A percentile compares a stretch with the other conserved stretches of the same genome.
Conservation (phyloP, 495 filamentous ascomycete genomes). For the Hypoxylon fragiforme region DNA sequence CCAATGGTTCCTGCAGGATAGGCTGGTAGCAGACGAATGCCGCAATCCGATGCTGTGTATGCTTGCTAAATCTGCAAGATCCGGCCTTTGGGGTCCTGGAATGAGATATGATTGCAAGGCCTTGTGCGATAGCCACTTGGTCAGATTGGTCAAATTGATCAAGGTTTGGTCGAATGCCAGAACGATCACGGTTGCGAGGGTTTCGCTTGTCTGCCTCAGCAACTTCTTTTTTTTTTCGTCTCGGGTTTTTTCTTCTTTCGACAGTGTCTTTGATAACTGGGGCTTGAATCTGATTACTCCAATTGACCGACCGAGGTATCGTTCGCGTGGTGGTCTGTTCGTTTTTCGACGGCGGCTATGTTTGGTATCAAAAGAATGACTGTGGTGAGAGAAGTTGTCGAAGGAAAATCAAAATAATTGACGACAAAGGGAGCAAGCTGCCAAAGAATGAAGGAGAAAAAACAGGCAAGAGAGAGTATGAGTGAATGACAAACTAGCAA, state of each 20-base stretch:
- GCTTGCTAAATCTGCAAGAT: constrained; percentile 19
- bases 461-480: constrained; percentile 10
- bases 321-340: constrained; percentile 8
- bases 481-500: not conserved
- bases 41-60: constrained; percentile 27
- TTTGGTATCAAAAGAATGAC: constrained; percentile 30
- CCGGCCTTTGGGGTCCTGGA: constrained; percentile 15
- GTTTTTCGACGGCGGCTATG: not conserved
- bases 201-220: not conserved
- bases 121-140: constrained; percentile 13
- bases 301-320: not conserved
- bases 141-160: not conserved
- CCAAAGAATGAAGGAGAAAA: constrained; percentile 15
- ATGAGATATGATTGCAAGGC: constrained; percentile 19
- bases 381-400: constrained; percentile 12
- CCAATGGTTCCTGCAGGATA: constrained; percentile 37
- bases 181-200: constrained; percentile 4
- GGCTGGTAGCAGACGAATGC: constrained; percentile 36
- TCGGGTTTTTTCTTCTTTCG: constrained; percentile 1
- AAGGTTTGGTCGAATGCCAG: constrained; percentile 7
- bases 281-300: not conserved
- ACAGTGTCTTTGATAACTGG: not conserved
- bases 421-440: constrained; percentile 14
- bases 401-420: constrained; percentile 8
- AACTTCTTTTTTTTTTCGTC: not conserved